Evolutionary conservation across 805 yeast genomes (phyloP), one percentile per base, ranked within the genome.

Genomic region (Starmerella lactis-condensi): DNA sequence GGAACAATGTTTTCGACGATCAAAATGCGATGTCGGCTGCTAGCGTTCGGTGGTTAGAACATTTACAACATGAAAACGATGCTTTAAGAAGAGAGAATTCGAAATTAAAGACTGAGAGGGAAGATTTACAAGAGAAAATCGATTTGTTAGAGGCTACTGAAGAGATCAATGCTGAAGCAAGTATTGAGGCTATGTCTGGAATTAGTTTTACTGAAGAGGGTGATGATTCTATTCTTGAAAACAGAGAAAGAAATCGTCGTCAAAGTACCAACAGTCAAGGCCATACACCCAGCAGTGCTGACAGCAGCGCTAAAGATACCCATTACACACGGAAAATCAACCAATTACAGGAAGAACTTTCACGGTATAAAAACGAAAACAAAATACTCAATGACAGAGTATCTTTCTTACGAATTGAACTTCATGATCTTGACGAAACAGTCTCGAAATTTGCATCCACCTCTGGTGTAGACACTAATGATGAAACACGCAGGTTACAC

Each of bases 31-130:
- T 19, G 19, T 12, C 17, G 10, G 27, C 10, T 12, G 11, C 17
- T 5, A 67, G 65, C 28, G 38, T 41, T 13, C 54, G 54, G 17
- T 72, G 75, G 22, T 56, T 78, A n/a, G 77, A 72, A 36, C 58
- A 53, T 10, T 81, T 72, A 47, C 64, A 62, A 30, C 48, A 53
- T 6, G 75, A 76, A 44, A 58, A 72, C 9, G 56, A 54, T 22
- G 29, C 39, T 15, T 46, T 58, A 13, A 32, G 41, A 44, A 9
- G 22, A 14, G 47, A 44, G 22, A 24, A 30, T 11, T 26, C 23
- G 9, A 35, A 35, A 14, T 16, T 26, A 6, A 22, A 33, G 7
- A 27, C 38, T 4, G 32, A 33, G 13, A 33, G 36, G 20, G 50
- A 44, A 13, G 50, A 45, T 23, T 32, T 42, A 17, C 43, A 36